Conservation (phyloP, 768 basidiomycete species). For the Trametes punicea region DNA sequence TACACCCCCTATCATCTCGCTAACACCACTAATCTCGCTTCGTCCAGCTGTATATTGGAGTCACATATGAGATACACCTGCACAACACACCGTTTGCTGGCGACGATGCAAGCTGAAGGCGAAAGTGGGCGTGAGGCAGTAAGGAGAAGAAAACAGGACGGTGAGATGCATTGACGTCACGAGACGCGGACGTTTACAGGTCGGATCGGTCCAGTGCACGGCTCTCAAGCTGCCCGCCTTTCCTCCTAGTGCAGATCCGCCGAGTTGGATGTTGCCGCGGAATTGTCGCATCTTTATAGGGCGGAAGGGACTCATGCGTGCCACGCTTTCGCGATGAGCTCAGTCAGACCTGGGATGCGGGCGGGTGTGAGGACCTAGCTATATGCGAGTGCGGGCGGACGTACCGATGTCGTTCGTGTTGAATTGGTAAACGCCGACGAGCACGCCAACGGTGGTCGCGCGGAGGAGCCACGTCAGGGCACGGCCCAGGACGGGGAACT, state of each 20-base stretch:
- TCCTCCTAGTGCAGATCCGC: neutral
- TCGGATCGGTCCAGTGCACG: neutral
- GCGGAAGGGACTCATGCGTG: slow-evolving; percentile 39
- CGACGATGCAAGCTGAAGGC: neutral
- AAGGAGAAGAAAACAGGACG: neutral
- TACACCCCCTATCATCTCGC: too few relatives aligned
- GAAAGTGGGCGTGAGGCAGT: too few relatives aligned
- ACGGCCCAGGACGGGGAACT: slow-evolving; percentile 82
- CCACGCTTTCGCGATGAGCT: slow-evolving; percentile 83
- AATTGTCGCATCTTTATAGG: neutral
- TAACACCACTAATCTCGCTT: neutral
- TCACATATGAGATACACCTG: neutral
- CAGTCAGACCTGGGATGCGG: slow-evolving; percentile 65
- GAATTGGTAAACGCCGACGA: slow-evolving; percentile 94
- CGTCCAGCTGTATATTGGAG: neutral
- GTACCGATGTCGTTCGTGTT: slow-evolving; percentile 97
- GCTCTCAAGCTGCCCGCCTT: neutral
- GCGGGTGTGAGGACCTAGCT: slow-evolving; percentile 13
- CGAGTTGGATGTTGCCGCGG: neutral
- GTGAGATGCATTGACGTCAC: slow-evolving; percentile 12
- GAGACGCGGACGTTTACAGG: slow-evolving; percentile 10
- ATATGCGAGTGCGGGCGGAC: slow-evolving; percentile 30
- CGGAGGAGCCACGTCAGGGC: slow-evolving; percentile 74
- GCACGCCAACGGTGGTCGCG: slow-evolving; percentile 70
- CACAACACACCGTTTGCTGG: neutral